phyloP scores from a whole-genome alignment of 306 rosid species.

The Styphnolobium japonicum region DNA sequence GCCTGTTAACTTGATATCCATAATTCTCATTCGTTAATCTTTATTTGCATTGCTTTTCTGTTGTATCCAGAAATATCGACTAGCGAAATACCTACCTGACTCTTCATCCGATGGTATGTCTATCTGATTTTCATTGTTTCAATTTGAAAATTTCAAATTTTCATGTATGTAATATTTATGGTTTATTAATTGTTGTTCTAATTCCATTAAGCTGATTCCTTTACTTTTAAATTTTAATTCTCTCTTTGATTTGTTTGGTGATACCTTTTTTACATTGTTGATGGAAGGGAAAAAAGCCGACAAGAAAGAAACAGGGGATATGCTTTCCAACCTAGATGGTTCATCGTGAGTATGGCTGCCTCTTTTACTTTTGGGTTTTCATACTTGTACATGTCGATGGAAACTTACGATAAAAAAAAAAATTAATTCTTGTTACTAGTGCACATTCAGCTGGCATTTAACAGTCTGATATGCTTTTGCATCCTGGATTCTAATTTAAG shows the following conservation, averaged over 20 bases:
- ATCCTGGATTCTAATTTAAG: not conserved
- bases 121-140: constrained; percentile 25
- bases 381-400: constrained; percentile 15
- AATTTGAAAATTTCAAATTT: too few species aligned
- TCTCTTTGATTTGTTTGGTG: constrained; percentile 28
- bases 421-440: not conserved
- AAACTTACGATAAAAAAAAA: not conserved
- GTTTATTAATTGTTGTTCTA: not conserved
- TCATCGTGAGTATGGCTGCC: constrained; percentile 77
- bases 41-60: constrained; percentile 29
- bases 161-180: not conserved
- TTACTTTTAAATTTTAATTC: constrained; percentile 1
- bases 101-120: constrained; percentile 82
- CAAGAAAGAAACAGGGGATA: constrained; percentile 86
- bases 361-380: not conserved
- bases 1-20: not conserved
- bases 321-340: constrained; percentile 77
- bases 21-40: not conserved
- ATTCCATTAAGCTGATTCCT: not conserved
- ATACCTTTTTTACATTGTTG: constrained; percentile 31
- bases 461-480: not conserved
- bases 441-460: not conserved
- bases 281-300: constrained; percentile 83
- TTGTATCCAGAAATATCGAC: constrained; percentile 87
- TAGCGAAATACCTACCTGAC: constrained; percentile 92